Conservation (phyloP, 805 yeast species). For the Candida oleophila region DNA sequence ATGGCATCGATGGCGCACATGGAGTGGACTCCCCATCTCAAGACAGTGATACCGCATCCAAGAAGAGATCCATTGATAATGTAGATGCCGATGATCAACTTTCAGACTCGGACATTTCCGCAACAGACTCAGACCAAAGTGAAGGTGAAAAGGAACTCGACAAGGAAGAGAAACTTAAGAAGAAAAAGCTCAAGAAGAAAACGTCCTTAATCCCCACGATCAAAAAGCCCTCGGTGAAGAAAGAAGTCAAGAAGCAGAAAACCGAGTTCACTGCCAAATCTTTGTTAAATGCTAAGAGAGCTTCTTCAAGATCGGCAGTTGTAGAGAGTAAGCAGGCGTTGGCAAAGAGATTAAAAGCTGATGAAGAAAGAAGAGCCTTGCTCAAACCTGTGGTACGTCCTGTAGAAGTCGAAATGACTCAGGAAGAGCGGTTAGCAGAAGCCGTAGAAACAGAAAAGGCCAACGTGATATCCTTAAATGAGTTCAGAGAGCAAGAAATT, state of each 20-base stretch:
- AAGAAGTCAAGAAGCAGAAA: constrained; percentile 10
- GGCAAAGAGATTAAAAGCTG: constrained; percentile 65
- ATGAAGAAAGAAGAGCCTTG: constrained; percentile 59
- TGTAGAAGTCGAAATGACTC: constrained; percentile 55
- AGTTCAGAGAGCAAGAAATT: constrained; percentile 81
- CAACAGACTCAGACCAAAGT: constrained; percentile 58
- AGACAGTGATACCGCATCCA: constrained; percentile 16
- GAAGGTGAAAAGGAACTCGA: constrained; percentile 67
- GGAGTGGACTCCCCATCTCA: background rate
- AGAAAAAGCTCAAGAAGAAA: constrained; percentile 23
- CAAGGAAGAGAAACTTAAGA: constrained; percentile 38
- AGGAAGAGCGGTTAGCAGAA: constrained; percentile 72
- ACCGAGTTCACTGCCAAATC: constrained; percentile 43
- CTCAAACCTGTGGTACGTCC: constrained; percentile 40
- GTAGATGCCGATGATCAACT: constrained; percentile 49
- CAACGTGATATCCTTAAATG: constrained; percentile 69
- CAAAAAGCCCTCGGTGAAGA: constrained; percentile 21
- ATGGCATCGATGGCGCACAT: background rate
- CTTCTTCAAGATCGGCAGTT: constrained; percentile 76
- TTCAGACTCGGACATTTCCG: constrained; percentile 53
- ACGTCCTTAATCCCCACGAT: constrained; percentile 28
- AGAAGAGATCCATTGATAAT: constrained; percentile 18
- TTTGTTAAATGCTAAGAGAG: constrained; percentile 57
- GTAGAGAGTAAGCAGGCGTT: constrained; percentile 75
- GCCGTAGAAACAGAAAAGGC: constrained; percentile 83